Evolutionary conservation across 306 rosid species (phyloP), one percentile per base, ranked within the genome.

Genomic region (Myrica gale): DNA sequence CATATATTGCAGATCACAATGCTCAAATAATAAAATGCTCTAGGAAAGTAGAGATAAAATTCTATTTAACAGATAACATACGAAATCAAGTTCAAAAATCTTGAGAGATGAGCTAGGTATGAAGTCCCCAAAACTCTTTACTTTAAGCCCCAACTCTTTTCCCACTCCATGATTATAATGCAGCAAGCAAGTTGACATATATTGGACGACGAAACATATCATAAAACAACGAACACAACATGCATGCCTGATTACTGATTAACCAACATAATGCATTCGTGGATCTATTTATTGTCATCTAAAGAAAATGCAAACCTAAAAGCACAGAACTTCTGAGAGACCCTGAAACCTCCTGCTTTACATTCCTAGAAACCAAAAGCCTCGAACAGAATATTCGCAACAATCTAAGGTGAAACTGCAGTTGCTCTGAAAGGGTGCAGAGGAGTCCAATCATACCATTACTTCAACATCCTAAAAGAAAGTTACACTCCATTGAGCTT

Each of bases 361-460:
- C 6, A 16, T 68, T 42, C 44, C 72, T 44, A 37, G 72, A 68
- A n/a, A 42, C 37, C n/a, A 23, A 5, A 12, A 61, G 68, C 17
- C 68, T 32, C 1, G 15, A 23, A 61, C 68, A 32, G 44, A 11
- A 32, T 61, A 37, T 32, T 32, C 23, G 12, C 32, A 43, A 42
- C 4, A 61, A 43, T 61, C 16, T 26, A 61, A n/a, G 32, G 68
- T 61, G 67, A 60, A 26, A 60, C 67, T 60, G 68, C 68, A 32
- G n/a, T 61, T 61, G 43, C 32, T 7, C 39, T 52, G 16, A 15
- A n/a, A 17, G n/a, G 6, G 4, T 43, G 5, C 72, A 68, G 12
- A 41, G 2, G 4, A 7, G 53, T 68, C 3, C 3, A 32, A 43
- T 32, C 32, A 43, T 20, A 44, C 9, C 48, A 68, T 19, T 37